A percentile compares a stretch with the other conserved stretches of the same genome.
These are phyloP conservation scores for Pythium aquatile DNA, from an alignment of 352 stramenopile species.

Conservation along the genomic window DNA sequence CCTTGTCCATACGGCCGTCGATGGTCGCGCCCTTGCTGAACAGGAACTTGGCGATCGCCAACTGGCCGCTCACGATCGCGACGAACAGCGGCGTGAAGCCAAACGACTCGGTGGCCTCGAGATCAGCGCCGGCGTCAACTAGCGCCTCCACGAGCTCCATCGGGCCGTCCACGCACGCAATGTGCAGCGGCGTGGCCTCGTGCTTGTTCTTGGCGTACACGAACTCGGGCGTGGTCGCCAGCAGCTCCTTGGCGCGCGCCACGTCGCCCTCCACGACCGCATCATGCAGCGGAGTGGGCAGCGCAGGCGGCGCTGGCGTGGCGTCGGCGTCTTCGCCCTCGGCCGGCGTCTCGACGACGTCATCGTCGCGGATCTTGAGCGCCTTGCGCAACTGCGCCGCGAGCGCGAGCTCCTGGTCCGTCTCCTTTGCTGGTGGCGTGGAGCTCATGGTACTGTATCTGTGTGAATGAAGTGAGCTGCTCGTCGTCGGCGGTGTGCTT, in stretches of 20 bases:
- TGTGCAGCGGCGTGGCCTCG: constrained; percentile 29
- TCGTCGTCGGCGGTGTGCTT: not conserved
- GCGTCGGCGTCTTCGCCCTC: constrained; percentile 4
- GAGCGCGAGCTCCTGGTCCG: constrained; percentile 18
- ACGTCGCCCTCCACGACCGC: constrained; percentile 27
- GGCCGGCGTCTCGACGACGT: constrained; percentile 7
- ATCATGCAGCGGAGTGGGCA: constrained; percentile 25
- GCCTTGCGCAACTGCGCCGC: constrained; percentile 26
- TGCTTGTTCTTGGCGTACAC: constrained; percentile 29
- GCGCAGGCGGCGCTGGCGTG: constrained; percentile 3
- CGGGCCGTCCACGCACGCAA: constrained; percentile 28
- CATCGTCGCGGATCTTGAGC: constrained; percentile 26
- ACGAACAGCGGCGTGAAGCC: constrained; percentile 33
- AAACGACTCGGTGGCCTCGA: constrained; percentile 26
- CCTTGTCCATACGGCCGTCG: constrained; percentile 26
- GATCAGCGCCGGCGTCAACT: constrained; percentile 14
- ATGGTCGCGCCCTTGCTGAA: constrained; percentile 18
- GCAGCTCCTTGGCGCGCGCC: constrained; percentile 16
- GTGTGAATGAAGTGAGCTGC: not conserved
- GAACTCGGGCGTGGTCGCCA: constrained; percentile 15
- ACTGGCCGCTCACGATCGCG: constrained; percentile 26
- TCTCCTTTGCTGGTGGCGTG: not conserved
- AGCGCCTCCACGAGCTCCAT: constrained; percentile 28
- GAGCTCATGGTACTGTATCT: constrained; percentile 1
- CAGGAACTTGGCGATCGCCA: constrained; percentile 28